These are phyloP conservation scores for Ceratobasidium sp. DNA, from an alignment of 1,284 basidiomycete genomes.

Conservation along the genomic window DNA sequence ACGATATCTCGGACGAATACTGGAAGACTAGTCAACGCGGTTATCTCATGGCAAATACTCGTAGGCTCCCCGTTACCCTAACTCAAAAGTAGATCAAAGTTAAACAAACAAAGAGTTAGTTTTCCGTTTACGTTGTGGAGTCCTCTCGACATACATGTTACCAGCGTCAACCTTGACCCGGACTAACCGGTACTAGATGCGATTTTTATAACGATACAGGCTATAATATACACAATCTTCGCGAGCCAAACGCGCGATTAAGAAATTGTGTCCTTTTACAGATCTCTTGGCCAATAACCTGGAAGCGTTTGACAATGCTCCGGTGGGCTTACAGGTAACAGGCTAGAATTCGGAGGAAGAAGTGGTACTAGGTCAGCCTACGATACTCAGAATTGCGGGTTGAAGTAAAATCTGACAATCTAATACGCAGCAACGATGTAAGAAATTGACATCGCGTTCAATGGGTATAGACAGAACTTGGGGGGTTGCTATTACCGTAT, in stretches of 20 bases:
- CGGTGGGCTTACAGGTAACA: slow-evolving; percentile 77
- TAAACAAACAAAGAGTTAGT: slow-evolving; percentile 59
- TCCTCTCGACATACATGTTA: slow-evolving; percentile 78
- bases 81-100: no score
- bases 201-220: slow-evolving; percentile 66
- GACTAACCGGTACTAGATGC: slow-evolving; percentile 62
- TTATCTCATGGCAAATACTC: slow-evolving; percentile 66
- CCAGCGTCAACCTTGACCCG: slow-evolving; percentile 66
- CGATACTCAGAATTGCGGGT: background rate
- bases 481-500: no score
- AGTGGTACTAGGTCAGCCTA: slow-evolving; percentile 59
- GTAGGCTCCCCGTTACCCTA: slow-evolving; percentile 47
- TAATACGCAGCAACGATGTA: slow-evolving; percentile 67
- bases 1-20: slow-evolving; percentile 66
- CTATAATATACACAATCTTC: slow-evolving; percentile 66
- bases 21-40: slow-evolving; percentile 73
- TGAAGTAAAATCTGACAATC: background rate
- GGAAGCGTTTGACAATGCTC: slow-evolving; percentile 68
- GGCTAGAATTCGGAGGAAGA: slow-evolving; percentile 81
- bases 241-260: no score
- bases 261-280: no score
- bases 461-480: background rate
- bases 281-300: slow-evolving; percentile 63
- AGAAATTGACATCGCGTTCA: slow-evolving; percentile 62
- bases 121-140: slow-evolving; percentile 69